Conservation (phyloP, 306 rosid species). For the Styphnolobium japonicum region DNA sequence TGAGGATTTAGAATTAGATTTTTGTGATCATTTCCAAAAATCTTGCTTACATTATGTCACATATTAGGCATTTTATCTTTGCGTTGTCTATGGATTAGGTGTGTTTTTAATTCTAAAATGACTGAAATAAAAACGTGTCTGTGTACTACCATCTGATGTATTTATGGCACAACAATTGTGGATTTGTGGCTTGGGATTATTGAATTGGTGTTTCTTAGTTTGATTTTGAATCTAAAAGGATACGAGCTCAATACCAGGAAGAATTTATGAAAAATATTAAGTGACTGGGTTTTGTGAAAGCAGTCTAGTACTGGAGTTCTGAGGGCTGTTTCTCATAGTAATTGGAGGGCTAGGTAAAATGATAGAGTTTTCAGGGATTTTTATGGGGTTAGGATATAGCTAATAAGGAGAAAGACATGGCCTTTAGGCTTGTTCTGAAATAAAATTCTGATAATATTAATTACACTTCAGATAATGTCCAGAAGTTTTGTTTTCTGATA, state of each 20-base stretch:
- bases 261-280: background rate
- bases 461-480: background rate
- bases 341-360: background rate
- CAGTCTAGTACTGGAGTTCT: background rate
- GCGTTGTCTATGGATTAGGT: background rate
- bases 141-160: background rate
- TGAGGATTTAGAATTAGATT: background rate
- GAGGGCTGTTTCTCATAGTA: background rate
- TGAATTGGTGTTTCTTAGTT: background rate
- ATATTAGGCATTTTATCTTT: background rate
- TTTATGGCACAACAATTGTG: background rate
- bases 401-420: background rate
- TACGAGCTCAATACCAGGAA: background rate
- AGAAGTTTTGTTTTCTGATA: background rate
- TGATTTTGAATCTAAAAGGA: background rate
- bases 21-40: background rate
- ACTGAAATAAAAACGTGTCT: background rate
- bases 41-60: background rate
- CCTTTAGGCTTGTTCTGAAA: background rate
- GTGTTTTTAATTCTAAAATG: background rate
- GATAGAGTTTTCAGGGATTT: background rate
- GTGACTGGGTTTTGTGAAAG: too few relatives aligned
- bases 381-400: background rate
- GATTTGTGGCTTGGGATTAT: background rate
- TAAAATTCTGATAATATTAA: background rate